Evolutionary conservation across 106 monocot genomes (phyloP).

Genomic region (Allium fistulosum): DNA sequence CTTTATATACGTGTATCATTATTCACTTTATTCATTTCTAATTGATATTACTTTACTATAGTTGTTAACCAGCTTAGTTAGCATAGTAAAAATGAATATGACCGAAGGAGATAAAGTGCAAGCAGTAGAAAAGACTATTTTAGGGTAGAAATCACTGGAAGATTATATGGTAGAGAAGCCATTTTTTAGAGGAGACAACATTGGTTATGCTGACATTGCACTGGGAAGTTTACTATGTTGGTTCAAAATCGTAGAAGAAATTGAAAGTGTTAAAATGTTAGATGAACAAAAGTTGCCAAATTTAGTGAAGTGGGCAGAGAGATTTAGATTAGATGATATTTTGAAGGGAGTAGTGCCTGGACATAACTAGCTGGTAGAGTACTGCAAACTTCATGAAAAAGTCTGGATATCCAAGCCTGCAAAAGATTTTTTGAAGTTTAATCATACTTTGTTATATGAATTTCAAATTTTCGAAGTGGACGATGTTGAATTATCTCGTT

Average conservation of each 20-base stretch:
- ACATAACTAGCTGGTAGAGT: conserved; percentile 8
- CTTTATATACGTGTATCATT: not conserved
- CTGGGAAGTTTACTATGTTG: conserved; percentile 16
- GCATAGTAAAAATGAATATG: not conserved
- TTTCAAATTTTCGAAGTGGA: too few relatives aligned
- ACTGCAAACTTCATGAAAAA: not conserved
- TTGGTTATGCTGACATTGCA: conserved; percentile 36
- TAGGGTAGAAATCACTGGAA: conserved; percentile 23
- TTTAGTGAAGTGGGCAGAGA: conserved; percentile 23
- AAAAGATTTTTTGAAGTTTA: not conserved
- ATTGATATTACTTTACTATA: not conserved
- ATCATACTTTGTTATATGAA: too few relatives aligned
- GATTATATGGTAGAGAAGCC: conserved; percentile 24
- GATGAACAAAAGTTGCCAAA: conserved; percentile 15
- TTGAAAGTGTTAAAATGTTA: conserved; percentile 11
- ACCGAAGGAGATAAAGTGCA: conserved; percentile 8
- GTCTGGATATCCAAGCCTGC: not conserved
- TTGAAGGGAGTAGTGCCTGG: conserved; percentile 26
- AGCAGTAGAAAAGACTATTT: not conserved
- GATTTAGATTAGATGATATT: conserved; percentile 14
- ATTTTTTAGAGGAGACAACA: conserved; percentile 30
- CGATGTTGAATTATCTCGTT: too few relatives aligned
- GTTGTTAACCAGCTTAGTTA: not conserved
- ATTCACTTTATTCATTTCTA: not conserved
- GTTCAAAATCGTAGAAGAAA: conserved; percentile 5